Base-by-base conservation (phyloP, 2,329 filamentous ascomycete species). In the Fusarium concolor region DNA sequence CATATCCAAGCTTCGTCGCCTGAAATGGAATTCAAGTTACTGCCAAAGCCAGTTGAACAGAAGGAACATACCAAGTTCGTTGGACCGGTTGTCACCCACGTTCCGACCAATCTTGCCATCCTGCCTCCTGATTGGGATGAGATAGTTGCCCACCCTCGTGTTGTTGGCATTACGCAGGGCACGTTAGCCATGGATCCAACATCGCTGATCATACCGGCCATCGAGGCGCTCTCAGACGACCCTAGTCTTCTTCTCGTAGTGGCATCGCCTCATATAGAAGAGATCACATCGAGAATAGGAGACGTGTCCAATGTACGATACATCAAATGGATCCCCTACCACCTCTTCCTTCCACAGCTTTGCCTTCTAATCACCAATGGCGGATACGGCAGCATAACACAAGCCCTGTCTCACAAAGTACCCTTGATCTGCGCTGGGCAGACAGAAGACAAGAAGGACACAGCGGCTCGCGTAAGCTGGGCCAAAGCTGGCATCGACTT, bases 1-100 rank as follows among this genome's bases (percentile, higher is more conserved):
- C 79, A 81, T 59, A 78, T 81, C 18, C 78, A 79, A 31, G 78
- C 79, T 0, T 80, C 78, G 1, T 79, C 76, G 14, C 67, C 76
- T 0, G 70, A 58, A 0, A 52, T 80, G 22, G 78, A 80, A 49
- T 80, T 79, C 29, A 50, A 65, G 9, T 65, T 74, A 10, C 59
- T 67, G 4, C 75, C 76, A 2, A 72, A 72, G 18, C 66, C 73
- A 1, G 26, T 42, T 1, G 56, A 67, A 9, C 71, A 74, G 15
- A 65, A 43, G 6, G 43, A 39, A 2, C 38, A 71, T 17, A 75
- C 75, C 0, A 56, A 59, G 2, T 80, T 75, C 18, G 78, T 80
- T 24, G 79, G 79, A 0, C 79, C 79, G 0, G 68, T 80, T 8
- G 76, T 79, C 31, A 75, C 74, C 1, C 69, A 65, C 6, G 47